Conservation (phyloP, 495 filamentous ascomycete species). For the Aspergillus coremiiformis region DNA sequence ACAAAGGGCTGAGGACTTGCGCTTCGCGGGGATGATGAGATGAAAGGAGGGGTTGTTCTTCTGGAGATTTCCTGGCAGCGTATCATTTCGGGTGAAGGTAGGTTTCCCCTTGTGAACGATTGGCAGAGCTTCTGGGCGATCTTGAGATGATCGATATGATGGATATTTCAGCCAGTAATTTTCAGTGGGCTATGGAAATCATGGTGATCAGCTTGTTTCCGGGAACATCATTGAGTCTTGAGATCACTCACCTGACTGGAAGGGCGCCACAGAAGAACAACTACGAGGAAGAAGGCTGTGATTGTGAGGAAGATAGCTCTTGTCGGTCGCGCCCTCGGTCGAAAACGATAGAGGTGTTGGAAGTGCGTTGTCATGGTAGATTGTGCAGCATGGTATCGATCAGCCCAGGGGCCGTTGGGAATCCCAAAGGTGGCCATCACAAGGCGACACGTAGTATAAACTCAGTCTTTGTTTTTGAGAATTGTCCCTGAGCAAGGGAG, state of each 20-base stretch:
- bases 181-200: slow-evolving; percentile 13
- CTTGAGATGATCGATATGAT: slow-evolving; percentile 27
- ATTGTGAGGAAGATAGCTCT: slow-evolving; percentile 20
- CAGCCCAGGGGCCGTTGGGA: slow-evolving; percentile 21
- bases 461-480: not conserved
- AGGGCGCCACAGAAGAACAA: slow-evolving; percentile 17
- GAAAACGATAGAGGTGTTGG: slow-evolving; percentile 23
- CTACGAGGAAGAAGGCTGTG: slow-evolving; percentile 20
- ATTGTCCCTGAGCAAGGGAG: slow-evolving; percentile 5
- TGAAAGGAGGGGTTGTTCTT: slow-evolving; percentile 53
- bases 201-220: not conserved
- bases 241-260: slow-evolving; percentile 12
- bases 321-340: slow-evolving; percentile 27
- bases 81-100: slow-evolving; percentile 18
- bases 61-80: slow-evolving; percentile 29
- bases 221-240: not conserved
- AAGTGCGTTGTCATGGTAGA: slow-evolving; percentile 20
- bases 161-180: slow-evolving; percentile 35
- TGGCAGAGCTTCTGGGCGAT: slow-evolving; percentile 30
- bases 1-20: slow-evolving; percentile 47
- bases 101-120: slow-evolving; percentile 20
- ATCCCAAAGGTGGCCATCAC: slow-evolving; percentile 28
- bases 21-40: slow-evolving; percentile 48
- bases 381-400: slow-evolving; percentile 22
- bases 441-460: not conserved